phyloP scores from a whole-genome alignment of 257 asterid genomes.

The Capsicum chinense region DNA sequence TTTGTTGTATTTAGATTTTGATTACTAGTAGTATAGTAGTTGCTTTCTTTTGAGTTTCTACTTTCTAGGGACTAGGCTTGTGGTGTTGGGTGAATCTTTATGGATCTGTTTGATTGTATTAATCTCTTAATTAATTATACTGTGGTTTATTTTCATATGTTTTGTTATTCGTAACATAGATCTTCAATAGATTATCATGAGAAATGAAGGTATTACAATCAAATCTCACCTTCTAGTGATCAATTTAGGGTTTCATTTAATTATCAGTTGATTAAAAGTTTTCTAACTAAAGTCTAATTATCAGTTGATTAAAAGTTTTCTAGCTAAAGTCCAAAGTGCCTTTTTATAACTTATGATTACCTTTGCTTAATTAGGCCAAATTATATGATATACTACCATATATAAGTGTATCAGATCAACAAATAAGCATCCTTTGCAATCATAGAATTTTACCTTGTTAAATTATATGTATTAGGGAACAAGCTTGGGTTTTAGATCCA shows the following conservation, averaged over 20 bases:
- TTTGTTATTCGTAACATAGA: neutral
- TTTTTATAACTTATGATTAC: neutral
- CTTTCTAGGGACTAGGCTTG: neutral
- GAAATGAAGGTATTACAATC: neutral
- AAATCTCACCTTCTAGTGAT: neutral
- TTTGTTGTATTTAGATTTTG: neutral
- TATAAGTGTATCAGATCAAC: neutral
- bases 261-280: neutral
- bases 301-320: neutral
- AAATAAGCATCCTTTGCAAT: neutral
- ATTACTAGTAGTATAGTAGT: neutral
- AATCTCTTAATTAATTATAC: neutral
- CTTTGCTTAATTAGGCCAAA: neutral
- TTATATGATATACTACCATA: neutral
- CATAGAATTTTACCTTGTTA: neutral
- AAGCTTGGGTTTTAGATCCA: neutral
- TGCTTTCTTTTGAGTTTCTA: neutral
- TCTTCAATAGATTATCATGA: neutral
- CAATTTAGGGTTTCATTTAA: slow-evolving; percentile 10
- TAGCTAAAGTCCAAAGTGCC: neutral
- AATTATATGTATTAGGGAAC: neutral
- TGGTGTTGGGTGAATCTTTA: neutral
- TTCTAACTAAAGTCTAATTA: neutral
- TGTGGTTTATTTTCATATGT: neutral
- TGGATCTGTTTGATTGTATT: neutral